phyloP scores from a whole-genome alignment of 1,139 yeast genomes.

The Arxiozyma slooffiae region DNA sequence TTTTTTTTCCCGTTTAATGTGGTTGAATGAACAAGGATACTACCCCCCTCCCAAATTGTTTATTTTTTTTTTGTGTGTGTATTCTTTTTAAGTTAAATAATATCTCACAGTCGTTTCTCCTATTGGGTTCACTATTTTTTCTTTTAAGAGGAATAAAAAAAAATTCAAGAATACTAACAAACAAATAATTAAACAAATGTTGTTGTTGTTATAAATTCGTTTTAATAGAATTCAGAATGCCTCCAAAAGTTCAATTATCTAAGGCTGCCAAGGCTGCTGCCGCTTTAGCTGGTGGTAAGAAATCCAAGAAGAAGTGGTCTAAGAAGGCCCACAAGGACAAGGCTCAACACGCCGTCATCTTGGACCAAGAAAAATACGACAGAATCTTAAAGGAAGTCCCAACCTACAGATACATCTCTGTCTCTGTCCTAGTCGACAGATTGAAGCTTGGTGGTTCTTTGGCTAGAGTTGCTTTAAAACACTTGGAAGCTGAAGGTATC shows the following conservation, averaged over 20 bases:
- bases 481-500: constrained; percentile 90
- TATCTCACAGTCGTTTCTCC: no score
- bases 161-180: background rate
- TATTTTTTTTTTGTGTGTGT: no score
- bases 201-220: background rate
- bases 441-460: constrained; percentile 98
- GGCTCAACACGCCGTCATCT: constrained; percentile 96
- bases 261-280: constrained; percentile 99
- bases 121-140: no score
- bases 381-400: constrained; percentile 99
- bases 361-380: constrained; percentile 98
- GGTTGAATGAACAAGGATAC: no score
- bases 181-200: background rate
- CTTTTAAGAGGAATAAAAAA: no score
- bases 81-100: no score
- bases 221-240: constrained; percentile 55
- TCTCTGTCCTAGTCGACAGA: constrained; percentile 97
- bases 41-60: no score
- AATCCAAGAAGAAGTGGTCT: constrained; percentile 99
- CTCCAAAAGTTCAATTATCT: constrained; percentile 98
- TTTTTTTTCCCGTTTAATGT: no score
- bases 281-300: constrained; percentile 99
- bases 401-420: constrained; percentile 96
- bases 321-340: constrained; percentile 99
- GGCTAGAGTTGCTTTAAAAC: constrained; percentile 96